Evolutionary conservation across 768 basidiomycete species (phyloP).

Genomic region (Hirschioporus abietinus): DNA sequence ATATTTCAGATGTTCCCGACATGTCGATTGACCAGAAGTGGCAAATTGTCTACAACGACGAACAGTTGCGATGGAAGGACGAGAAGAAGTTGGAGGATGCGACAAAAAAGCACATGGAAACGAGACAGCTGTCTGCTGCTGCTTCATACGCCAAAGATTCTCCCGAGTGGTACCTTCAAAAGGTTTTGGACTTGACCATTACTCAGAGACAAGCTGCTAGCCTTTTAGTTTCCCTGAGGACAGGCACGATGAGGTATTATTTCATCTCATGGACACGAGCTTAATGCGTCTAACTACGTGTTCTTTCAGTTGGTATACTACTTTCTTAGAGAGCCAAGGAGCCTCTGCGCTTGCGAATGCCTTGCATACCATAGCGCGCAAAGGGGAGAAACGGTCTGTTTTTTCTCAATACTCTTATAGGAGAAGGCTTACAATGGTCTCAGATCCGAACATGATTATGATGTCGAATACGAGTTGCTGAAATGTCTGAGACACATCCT

Average conservation of each 20-base stretch:
- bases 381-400: slow-evolving; percentile 54
- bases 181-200: slow-evolving; percentile 82
- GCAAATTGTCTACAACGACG: slow-evolving; percentile 81
- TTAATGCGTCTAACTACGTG: slow-evolving; percentile 16
- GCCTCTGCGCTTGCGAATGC: slow-evolving; percentile 79
- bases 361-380: slow-evolving; percentile 70
- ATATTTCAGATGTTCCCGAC: slow-evolving; percentile 52
- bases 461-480: slow-evolving; percentile 80
- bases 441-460: slow-evolving; percentile 60
- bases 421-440: slow-evolving; percentile 9
- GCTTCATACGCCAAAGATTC: slow-evolving; percentile 50
- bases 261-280: background rate
- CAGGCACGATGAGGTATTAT: slow-evolving; percentile 67
- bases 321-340: slow-evolving; percentile 74
- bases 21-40: slow-evolving; percentile 84
- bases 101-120: slow-evolving; percentile 52
- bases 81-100: slow-evolving; percentile 63
- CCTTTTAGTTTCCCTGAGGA: slow-evolving; percentile 71
- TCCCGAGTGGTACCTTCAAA: slow-evolving; percentile 91
- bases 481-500: slow-evolving; percentile 84
- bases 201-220: slow-evolving; percentile 75
- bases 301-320: slow-evolving; percentile 64
- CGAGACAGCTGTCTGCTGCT: slow-evolving; percentile 41
- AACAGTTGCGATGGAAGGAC: slow-evolving; percentile 73
- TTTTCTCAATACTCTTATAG: slow-evolving; percentile 4